Base-by-base conservation (phyloP, 2,329 filamentous ascomycete species). In the Cryphonectria carpinicola region DNA sequence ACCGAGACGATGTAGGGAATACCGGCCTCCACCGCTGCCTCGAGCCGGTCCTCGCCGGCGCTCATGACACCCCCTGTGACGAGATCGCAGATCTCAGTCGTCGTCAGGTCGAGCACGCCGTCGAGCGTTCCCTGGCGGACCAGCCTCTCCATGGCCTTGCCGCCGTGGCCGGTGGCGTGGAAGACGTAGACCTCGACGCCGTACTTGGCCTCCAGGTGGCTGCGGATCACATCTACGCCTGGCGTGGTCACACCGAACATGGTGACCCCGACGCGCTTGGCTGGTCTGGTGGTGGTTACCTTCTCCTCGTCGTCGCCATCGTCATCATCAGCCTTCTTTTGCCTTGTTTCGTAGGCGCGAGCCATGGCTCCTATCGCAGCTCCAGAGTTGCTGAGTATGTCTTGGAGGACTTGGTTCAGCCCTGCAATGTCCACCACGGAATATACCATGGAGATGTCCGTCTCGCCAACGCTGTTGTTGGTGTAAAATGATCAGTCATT, bases 181-280 rank as follows among this genome's bases (percentile, higher is more conserved):
- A 93, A 93, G 2, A 92, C 83, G 73, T 88, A 90, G 2, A 86
- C 84, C 74, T 92, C 90, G 65, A 87, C 83, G 2, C 77, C 76
- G 67, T 83, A 79, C 2, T 80, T 78, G 1, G 78, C 72, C 66
- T 87, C 82, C 0, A 92, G 81, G 62, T 85, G 78, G 1, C 78
- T 74, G 0, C 89, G 84, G 1, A 90, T 86, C 1, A 78, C 79
- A 63, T 90, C 86, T 0, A 90, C 90, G 14, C 86, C 87, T 0
- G 90, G 89, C 0, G 90, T 93, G 0, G 91, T 93, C 8, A 93
- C 90, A 2, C 91, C 91, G 76, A 93, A 93, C 91, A 93, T 93
- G 2, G 90, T 92, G 35, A 93, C 86, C 0, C 86, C 91, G 8
- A 93, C 82, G 0, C 85, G 81, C 69, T 84, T 85, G 11, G 73